A percentile compares a stretch with the other conserved stretches of the same genome.
Evolutionary conservation across 1,284 basidiomycete species (phyloP).

Genomic region (Xerocomus minutiporus): DNA sequence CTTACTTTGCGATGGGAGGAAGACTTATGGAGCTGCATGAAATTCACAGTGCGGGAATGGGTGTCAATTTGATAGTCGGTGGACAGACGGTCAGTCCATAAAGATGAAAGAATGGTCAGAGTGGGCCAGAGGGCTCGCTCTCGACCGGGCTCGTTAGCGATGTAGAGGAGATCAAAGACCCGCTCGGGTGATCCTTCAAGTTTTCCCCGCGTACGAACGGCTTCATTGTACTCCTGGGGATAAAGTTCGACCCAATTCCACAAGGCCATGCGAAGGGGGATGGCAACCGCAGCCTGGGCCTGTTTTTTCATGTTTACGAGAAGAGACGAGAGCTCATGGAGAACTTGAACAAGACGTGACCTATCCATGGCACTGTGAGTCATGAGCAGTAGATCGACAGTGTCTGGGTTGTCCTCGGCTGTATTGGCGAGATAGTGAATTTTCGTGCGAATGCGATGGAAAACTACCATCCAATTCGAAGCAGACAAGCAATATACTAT

Average conservation of each 20-base stretch:
- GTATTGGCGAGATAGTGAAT: constrained; percentile 60
- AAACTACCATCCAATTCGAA: constrained; percentile 85
- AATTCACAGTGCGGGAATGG: constrained; percentile 32
- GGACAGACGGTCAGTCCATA: constrained; percentile 73
- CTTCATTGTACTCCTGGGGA: constrained; percentile 76
- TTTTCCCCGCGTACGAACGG: constrained; percentile 57
- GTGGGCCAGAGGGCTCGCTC: constrained; percentile 76
- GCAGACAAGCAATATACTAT: constrained; percentile 87
- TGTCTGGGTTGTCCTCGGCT: constrained; percentile 55
- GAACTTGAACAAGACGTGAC: constrained; percentile 56
- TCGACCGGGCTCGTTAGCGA: constrained; percentile 50
- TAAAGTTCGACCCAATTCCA: constrained; percentile 92
- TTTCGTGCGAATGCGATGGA: constrained; percentile 68
- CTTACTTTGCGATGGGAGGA: constrained; percentile 40
- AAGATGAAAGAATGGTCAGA: constrained; percentile 70
- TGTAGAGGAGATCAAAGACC: constrained; percentile 74
- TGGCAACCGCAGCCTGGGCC: constrained; percentile 69
- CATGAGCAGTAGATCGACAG: constrained; percentile 72
- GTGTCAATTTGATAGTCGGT: constrained; percentile 46
- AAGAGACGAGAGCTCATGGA: constrained; percentile 78
- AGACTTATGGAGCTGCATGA: constrained; percentile 32
- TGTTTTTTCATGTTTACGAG: constrained; percentile 81
- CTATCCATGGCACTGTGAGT: constrained; percentile 68
- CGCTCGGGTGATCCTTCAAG: constrained; percentile 80
- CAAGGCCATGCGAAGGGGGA: constrained; percentile 73